A percentile compares a stretch with the other conserved stretches of the same genome.
Evolutionary conservation across 352 stramenopile genomes (phyloP).

Genomic region (Discostella stelligera): DNA sequence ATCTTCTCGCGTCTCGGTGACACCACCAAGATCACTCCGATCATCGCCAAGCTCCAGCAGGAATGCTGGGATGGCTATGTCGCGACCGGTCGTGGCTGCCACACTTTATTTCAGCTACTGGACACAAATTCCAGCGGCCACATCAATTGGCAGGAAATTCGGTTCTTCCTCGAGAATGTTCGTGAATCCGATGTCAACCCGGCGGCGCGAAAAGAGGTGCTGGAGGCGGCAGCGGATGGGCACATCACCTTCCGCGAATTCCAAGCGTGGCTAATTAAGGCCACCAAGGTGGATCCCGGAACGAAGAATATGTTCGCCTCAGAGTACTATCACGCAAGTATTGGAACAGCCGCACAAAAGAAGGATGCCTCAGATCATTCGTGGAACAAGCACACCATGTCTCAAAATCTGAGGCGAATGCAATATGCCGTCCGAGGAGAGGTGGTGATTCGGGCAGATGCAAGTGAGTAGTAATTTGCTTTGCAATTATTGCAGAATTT

Average conservation of each 20-base stretch:
- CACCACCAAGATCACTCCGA: slow-evolving; percentile 28
- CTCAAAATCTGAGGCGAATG: slow-evolving; percentile 67
- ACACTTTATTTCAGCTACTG: slow-evolving; percentile 49
- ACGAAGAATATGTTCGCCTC: slow-evolving; percentile 34
- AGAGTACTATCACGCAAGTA: slow-evolving; percentile 40
- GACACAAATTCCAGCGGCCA: slow-evolving; percentile 39
- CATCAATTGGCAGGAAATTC: slow-evolving; percentile 43
- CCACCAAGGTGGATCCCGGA: slow-evolving; percentile 41
- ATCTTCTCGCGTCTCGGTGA: slow-evolving; percentile 37
- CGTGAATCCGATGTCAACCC: slow-evolving; percentile 31
- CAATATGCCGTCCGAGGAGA: slow-evolving; percentile 80
- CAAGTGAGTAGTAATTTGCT: slow-evolving; percentile 23
- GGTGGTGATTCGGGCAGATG: slow-evolving; percentile 70
- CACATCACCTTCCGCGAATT: slow-evolving; percentile 45
- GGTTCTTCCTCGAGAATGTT: slow-evolving; percentile 52
- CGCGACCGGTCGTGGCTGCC: slow-evolving; percentile 34
- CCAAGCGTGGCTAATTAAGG: slow-evolving; percentile 47
- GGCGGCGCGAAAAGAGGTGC: slow-evolving; percentile 26
- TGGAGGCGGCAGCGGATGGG: slow-evolving; percentile 23
- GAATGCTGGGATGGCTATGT: slow-evolving; percentile 54
- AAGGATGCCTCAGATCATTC: slow-evolving; percentile 12
- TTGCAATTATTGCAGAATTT: background rate
- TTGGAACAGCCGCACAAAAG: slow-evolving; percentile 14
- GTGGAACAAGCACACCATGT: slow-evolving; percentile 73
- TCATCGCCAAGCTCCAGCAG: slow-evolving; percentile 45